These are phyloP conservation scores for Podila verticillata DNA, from an alignment of 192 early-diverging fungal species.

Conservation along the genomic window DNA sequence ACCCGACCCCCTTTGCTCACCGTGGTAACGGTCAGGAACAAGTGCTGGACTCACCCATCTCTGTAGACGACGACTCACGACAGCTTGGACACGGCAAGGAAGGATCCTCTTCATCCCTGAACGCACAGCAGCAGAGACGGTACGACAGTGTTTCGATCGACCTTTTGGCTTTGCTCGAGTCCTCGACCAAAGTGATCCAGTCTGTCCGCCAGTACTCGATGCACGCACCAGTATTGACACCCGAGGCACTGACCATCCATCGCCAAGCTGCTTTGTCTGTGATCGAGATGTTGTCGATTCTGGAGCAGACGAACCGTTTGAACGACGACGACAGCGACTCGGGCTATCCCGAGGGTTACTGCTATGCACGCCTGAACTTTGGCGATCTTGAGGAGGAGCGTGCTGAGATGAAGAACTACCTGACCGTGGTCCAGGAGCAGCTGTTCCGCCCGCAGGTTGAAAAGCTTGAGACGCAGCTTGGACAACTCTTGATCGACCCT, in stretches of 20 bases:
- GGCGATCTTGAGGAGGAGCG: conserved; percentile 56
- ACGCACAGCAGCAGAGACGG: conserved; percentile 26
- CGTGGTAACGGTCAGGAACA: conserved; percentile 22
- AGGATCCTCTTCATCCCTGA: conserved; percentile 13
- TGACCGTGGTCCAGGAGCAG: conserved; percentile 56
- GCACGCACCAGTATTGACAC: conserved; percentile 55
- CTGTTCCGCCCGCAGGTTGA: conserved; percentile 58
- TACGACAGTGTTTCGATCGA: conserved; percentile 39
- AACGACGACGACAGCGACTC: conserved; percentile 36
- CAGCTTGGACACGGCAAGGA: conserved; percentile 34
- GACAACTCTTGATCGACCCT: conserved; percentile 23
- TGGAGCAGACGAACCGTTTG: conserved; percentile 56
- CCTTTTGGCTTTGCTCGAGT: conserved; percentile 55
- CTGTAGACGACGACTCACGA: conserved; percentile 17
- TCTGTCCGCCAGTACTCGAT: conserved; percentile 64
- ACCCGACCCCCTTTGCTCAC: conserved; percentile 32
- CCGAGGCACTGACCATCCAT: conserved; percentile 47
- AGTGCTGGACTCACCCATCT: conserved; percentile 33
- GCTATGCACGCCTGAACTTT: conserved; percentile 58
- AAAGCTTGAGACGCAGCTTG: conserved; percentile 22
- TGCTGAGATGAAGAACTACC: conserved; percentile 54
- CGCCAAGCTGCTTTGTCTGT: conserved; percentile 56
- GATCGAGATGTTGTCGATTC: conserved; percentile 57
- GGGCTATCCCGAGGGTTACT: conserved; percentile 53
- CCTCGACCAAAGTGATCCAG: conserved; percentile 61